Base-by-base conservation (phyloP, 2,329 filamentous ascomycete species). In the Fonsecaea multimorphosa region DNA sequence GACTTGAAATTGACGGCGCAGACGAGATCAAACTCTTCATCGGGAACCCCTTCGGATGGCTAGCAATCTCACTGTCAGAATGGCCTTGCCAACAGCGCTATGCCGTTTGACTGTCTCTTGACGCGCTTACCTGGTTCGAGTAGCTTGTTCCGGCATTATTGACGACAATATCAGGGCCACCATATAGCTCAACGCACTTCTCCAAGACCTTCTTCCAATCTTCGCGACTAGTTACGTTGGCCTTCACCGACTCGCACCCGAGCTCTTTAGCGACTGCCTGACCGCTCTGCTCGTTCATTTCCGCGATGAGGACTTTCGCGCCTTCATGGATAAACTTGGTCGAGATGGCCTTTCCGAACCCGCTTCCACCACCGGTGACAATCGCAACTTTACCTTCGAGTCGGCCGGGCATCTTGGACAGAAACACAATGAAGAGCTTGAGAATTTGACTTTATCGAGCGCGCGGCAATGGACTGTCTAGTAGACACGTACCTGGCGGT, bases 91-190 rank as follows among this genome's bases (percentile, higher is more conserved):
- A 9, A 11, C 5, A 12, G 14, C 14, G n/a, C 49, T 52, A 22
- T 8, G 7, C 8, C 49, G 19, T 6, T 12, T 52, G 49, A 7
- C 19, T 14, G 49, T 52, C 49, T 7, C 49, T 9, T 14, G 16
- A n/a, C 1, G 32, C 5, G 6, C 52, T 16, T 31, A 54, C 52
- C 52, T 77, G 65, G 52, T 68, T 68, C 12, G 82, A 82, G 44
- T 81, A 71, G 36, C 81, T 80, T 75, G 82, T 83, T 40, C 82
- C 82, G 31, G 83, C 76, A 14, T 81, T 84, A 72, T 84, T 84
- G 68, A 84, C 75, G 2, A 83, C 78, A 61, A 84, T 81, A 69
- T 84, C 81, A 55, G 84, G 75, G 61, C 76, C 73, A 9, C 79
- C 79, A 68, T 83, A 79, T 63, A 82, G 78, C 34, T 74, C 72